These are phyloP conservation scores for Naegleria fowleri DNA, from an alignment of 208 protist genomes.

Conservation along the genomic window DNA sequence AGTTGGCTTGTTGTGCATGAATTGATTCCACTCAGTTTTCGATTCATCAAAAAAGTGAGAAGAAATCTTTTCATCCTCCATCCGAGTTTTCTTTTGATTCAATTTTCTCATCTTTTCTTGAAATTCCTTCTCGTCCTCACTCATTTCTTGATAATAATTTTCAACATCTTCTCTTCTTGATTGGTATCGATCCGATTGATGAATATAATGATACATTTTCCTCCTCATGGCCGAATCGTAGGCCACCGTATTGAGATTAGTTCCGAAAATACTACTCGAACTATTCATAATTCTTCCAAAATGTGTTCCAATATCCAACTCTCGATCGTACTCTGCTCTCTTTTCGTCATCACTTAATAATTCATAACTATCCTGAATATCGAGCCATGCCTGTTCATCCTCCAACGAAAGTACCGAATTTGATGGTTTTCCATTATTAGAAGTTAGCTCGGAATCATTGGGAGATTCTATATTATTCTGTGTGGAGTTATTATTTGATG, in stretches of 20 bases:
- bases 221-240: not conserved
- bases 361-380: slow-evolving; percentile 16
- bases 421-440: too few species aligned
- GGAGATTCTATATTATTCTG: not conserved
- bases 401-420: not conserved
- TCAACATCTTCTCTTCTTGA: not conserved
- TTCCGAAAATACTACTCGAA: not conserved
- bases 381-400: not conserved
- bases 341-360: slow-evolving; percentile 14
- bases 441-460: not conserved
- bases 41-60: not conserved
- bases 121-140: not conserved
- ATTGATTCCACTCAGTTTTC: not conserved
- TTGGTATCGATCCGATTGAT: not conserved
- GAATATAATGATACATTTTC: not conserved
- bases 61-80: not conserved
- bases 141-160: not conserved
- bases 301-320: not conserved
- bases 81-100: not conserved
- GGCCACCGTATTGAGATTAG: not conserved
- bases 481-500: not conserved
- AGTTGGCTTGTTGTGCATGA: not conserved
- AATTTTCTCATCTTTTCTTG: not conserved
- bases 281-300: not conserved
- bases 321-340: not conserved